phyloP scores from a whole-genome alignment of 768 basidiomycete genomes.

The Guyanaporus albipodus region DNA sequence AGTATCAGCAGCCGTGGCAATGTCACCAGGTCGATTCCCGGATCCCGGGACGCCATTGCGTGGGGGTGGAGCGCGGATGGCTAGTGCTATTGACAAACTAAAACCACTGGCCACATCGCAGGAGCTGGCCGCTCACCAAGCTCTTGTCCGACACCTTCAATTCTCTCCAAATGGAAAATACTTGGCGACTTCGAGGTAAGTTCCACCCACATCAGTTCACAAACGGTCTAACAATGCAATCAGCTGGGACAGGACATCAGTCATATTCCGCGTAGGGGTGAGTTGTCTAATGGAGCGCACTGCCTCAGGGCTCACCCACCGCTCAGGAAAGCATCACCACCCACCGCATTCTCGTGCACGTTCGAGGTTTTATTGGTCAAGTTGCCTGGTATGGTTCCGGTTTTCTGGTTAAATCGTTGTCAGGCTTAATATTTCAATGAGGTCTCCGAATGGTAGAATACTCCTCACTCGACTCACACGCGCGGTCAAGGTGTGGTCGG shows the following conservation, averaged over 20 bases:
- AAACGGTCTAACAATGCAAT: slow-evolving; percentile 6
- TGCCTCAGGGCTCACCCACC: slow-evolving; percentile 12
- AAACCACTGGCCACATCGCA: slow-evolving; percentile 39
- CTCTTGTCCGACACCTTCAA: slow-evolving; percentile 50
- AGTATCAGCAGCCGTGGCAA: slow-evolving; percentile 17
- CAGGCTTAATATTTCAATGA: slow-evolving; percentile 19
- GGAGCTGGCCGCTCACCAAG: slow-evolving; percentile 42
- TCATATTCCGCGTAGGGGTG: slow-evolving; percentile 48
- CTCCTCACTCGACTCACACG: slow-evolving; percentile 48
- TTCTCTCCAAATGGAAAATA: slow-evolving; percentile 54
- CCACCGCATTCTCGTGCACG: slow-evolving; percentile 49
- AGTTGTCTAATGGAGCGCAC: slow-evolving; percentile 18
- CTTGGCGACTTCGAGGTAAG: slow-evolving; percentile 50
- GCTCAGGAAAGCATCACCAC: slow-evolving; percentile 39
- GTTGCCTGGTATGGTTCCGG: slow-evolving; percentile 42
- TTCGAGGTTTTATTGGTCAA: slow-evolving; percentile 50
- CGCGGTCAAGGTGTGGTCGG: slow-evolving; percentile 50
- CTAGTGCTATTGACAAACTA: slow-evolving; percentile 39
- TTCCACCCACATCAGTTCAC: slow-evolving; percentile 1
- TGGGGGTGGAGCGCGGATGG: slow-evolving; percentile 38
- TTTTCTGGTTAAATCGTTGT: background rate
- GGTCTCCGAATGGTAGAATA: slow-evolving; percentile 45
- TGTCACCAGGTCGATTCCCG: slow-evolving; percentile 30
- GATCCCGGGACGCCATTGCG: slow-evolving; percentile 36
- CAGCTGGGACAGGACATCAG: slow-evolving; percentile 50